Percentiles rank a stretch among this genome's conserved stretches.
Evolutionary conservation across 345 rosid species (phyloP).

Genomic region (Eucalyptus cloeziana): DNA sequence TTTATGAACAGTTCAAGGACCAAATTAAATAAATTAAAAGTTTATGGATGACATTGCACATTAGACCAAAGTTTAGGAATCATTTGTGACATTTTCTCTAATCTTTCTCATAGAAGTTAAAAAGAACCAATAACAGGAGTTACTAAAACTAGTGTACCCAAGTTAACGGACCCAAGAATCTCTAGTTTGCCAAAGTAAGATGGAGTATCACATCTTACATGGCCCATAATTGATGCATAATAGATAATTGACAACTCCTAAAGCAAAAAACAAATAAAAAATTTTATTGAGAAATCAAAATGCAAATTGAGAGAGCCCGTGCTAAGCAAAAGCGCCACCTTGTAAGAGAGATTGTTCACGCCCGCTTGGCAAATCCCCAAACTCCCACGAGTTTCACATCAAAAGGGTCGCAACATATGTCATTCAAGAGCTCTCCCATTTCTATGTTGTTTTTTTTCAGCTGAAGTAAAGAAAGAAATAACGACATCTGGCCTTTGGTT

Average conservation of each 20-base stretch:
- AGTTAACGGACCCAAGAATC: accelerated
- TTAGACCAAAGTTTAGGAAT: accelerated
- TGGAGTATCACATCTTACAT: neutral
- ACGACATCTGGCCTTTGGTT: neutral
- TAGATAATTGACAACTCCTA: neutral
- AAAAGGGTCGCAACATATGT: neutral
- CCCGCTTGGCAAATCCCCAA: neutral
- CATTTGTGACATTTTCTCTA: neutral
- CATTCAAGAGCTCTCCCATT: neutral
- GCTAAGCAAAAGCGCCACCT: neutral
- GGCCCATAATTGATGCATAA: neutral
- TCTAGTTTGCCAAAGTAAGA: neutral
- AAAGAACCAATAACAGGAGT: neutral
- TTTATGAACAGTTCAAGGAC: neutral
- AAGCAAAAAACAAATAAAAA: neutral
- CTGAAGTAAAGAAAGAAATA: neutral
- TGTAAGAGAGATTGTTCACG: neutral
- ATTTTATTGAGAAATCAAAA: neutral
- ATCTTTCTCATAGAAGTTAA: neutral
- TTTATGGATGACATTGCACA: neutral
- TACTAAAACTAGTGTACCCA: accelerated
- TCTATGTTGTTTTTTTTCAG: neutral
- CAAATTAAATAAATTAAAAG: neutral
- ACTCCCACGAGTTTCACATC: neutral
- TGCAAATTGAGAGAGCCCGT: neutral